Evolutionary conservation across 2,329 filamentous ascomycete species (phyloP).

Genomic region (Exophiala xenobiotica): DNA sequence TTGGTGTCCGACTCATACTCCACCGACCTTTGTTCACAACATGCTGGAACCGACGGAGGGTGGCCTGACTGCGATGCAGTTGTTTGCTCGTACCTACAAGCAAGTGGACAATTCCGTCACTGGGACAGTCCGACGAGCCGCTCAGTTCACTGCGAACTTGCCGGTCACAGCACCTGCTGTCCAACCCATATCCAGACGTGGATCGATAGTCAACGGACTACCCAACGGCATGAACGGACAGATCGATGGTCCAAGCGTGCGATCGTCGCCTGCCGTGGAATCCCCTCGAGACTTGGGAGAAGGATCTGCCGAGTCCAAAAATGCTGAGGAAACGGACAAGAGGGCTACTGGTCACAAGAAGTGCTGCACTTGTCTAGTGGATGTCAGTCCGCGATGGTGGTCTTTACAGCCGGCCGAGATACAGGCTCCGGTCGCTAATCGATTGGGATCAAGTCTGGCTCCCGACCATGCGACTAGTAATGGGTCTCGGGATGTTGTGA

Average conservation of each 20-base stretch:
- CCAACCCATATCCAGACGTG: conserved; percentile 51
- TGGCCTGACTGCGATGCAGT: conserved; percentile 77
- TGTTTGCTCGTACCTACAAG: conserved; percentile 87
- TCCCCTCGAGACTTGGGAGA: conserved; percentile 20
- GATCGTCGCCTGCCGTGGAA: conserved; percentile 20
- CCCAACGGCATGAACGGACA: conserved; percentile 17
- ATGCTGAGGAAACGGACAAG: conserved; percentile 1
- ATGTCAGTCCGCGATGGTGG: conserved; percentile 60
- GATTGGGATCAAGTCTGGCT: conserved; percentile 5
- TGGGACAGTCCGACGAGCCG: conserved; percentile 90
- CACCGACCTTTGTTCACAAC: conserved; percentile 66
- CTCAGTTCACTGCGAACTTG: conserved; percentile 55
- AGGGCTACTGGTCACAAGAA: conserved; percentile 30
- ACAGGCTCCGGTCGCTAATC: conserved; percentile 13
- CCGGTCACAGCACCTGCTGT: conserved; percentile 33
- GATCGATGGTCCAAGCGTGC: conserved; percentile 31
- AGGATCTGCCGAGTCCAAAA: conserved; percentile 5
- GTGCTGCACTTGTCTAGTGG: conserved; percentile 43
- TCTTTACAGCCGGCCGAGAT: conserved; percentile 37
- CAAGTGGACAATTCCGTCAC: conserved; percentile 89
- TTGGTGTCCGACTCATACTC: conserved; percentile 82
- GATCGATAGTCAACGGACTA: conserved; percentile 53
- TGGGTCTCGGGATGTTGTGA: conserved; percentile 13
- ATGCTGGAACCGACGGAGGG: conserved; percentile 73
- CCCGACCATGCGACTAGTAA: conserved; percentile 3